phyloP scores from a whole-genome alignment of 306 rosid species.

The Cucumis melo region DNA sequence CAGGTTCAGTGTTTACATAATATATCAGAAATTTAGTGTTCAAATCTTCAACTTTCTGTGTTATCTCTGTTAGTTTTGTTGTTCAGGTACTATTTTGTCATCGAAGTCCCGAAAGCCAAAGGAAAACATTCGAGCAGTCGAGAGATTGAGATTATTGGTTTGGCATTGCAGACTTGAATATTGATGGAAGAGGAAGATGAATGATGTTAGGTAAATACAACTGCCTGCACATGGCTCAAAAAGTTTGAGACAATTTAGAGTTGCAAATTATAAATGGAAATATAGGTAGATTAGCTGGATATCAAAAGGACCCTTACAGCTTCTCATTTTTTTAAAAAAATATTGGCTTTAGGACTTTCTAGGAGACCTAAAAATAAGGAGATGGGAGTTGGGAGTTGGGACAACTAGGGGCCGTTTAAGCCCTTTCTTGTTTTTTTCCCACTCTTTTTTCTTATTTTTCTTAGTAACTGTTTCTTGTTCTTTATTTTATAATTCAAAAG shows the following conservation, averaged over 20 bases:
- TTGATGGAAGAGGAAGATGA: not conserved
- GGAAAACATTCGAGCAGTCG: not conserved
- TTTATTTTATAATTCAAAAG: too few species aligned
- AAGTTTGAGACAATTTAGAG: not conserved
- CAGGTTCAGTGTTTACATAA: constrained; percentile 6
- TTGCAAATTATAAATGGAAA: not conserved
- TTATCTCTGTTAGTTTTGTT: not conserved
- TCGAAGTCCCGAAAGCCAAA: not conserved
- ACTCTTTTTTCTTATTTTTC: too few species aligned
- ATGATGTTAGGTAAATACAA: not conserved
- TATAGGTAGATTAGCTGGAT: not conserved
- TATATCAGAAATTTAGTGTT: not conserved
- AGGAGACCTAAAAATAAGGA: not conserved
- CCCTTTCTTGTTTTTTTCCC: too few species aligned
- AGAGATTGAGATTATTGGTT: not conserved
- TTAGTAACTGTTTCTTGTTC: too few species aligned
- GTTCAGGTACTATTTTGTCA: not conserved
- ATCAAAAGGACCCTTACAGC: not conserved
- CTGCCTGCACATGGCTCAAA: not conserved
- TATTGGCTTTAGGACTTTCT: not conserved
- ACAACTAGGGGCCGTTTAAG: not conserved
- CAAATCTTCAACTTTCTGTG: not conserved
- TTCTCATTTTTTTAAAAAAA: not conserved
- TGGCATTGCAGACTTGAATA: not conserved
- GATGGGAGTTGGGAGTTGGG: not conserved